phyloP scores from a whole-genome alignment of 108 stramenopile species.

The Epipyxis sp. region DNA sequence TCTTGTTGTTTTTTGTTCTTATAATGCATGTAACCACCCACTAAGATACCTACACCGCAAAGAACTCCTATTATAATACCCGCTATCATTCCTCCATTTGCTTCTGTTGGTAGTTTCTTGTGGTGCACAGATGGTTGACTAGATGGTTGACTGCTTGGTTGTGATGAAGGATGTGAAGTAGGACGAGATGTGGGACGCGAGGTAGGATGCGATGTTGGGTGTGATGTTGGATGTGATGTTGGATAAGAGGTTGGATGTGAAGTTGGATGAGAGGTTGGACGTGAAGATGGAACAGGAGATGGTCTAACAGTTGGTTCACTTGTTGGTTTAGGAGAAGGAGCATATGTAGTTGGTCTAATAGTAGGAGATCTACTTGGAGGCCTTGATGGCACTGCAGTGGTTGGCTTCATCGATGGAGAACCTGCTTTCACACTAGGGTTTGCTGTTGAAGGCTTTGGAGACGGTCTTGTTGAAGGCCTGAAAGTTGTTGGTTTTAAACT shows the following conservation, averaged over 20 bases:
- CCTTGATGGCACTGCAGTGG: not conserved
- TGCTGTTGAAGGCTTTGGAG: not conserved
- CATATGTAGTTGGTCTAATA: not conserved
- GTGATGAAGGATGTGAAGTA: not conserved
- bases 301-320: not conserved
- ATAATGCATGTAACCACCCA: not conserved
- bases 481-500: not conserved
- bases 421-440: too few species aligned
- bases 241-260: conserved; percentile 1
- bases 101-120: not conserved
- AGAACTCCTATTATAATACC: conserved; percentile 21
- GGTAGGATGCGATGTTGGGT: not conserved
- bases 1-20: conserved; percentile 10
- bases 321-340: not conserved
- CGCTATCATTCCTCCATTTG: not conserved
- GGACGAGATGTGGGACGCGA: not conserved
- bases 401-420: too few species aligned
- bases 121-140: not conserved
- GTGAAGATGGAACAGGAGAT: not conserved
- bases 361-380: not conserved
- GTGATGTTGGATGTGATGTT: not conserved
- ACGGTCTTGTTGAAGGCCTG: not conserved
- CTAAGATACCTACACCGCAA: not conserved
- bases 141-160: not conserved
- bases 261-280: not conserved